Evolutionary conservation across 441 rosid genomes (phyloP), one percentile per base, ranked within the genome.

Genomic region (Eutrema salsugineum): DNA sequence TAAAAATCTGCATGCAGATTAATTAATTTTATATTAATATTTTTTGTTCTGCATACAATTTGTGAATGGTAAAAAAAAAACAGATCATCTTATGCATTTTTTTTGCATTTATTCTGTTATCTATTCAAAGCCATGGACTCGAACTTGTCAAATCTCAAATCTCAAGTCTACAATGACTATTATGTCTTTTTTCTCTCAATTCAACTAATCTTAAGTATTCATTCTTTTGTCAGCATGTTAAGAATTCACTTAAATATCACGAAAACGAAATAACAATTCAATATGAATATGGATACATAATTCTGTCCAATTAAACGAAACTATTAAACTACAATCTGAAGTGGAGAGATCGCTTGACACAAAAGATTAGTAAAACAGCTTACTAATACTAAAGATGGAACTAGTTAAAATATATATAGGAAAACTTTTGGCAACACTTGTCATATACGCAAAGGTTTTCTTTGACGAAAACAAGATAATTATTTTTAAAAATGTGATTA

Each of bases 71-170:
- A n/a, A n/a, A n/a, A n/a, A n/a, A n/a, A n/a, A n/a, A n/a, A n/a
- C n/a, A n/a, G n/a, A n/a, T n/a, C n/a, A n/a, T n/a, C n/a, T n/a
- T n/a, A n/a, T n/a, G n/a, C n/a, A n/a, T n/a, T n/a, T n/a, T n/a
- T n/a, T n/a, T n/a, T n/a, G n/a, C n/a, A n/a, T n/a, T n/a, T n/a
- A n/a, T n/a, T n/a, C n/a, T n/a, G n/a, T n/a, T n/a, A n/a, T n/a
- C n/a, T n/a, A n/a, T n/a, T n/a, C n/a, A n/a, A n/a, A n/a, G n/a
- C n/a, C n/a, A n/a, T n/a, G n/a, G 32, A 19, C 15, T 67, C 9
- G 15, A 67, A 35, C 44, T 55, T 44, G 55, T 43, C 55, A 43
- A 14, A 55, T 68, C 63, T 43, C 55, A 43, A 14, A 55, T 68
- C 63, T 14, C 72, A 43, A 7, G 15, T 42, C 6, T 53, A 17